A percentile compares a stretch with the other conserved stretches of the same genome.
These are phyloP conservation scores for Fraxinus baroniana DNA, from an alignment of 305 asterid genomes.

Conservation along the genomic window DNA sequence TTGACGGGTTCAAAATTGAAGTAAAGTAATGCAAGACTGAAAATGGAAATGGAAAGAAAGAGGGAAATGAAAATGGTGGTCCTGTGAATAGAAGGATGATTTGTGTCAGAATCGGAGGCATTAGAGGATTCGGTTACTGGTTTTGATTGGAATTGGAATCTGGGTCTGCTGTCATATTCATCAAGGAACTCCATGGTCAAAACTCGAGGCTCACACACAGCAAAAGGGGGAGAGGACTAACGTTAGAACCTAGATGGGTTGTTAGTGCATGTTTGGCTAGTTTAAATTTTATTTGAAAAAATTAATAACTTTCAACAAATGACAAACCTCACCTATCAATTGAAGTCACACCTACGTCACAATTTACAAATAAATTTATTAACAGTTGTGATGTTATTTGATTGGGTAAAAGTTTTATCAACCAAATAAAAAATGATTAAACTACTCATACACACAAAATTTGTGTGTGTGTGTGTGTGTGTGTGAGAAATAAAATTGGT, in stretches of 20 bases:
- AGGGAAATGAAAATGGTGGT: slow-evolving; percentile 57
- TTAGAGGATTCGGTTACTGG: slow-evolving; percentile 31
- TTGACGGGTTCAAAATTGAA: slow-evolving; percentile 57
- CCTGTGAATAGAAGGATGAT: slow-evolving; percentile 29
- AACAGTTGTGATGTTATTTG: no score
- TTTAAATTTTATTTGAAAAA: neutral
- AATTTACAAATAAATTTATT: no score
- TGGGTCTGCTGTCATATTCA: slow-evolving; percentile 69
- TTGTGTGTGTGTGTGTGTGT: no score
- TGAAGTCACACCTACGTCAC: no score
- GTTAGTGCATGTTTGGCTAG: neutral
- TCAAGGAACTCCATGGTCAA: slow-evolving; percentile 71
- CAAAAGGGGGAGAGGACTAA: neutral
- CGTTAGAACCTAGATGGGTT: neutral
- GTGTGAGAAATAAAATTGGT: no score
- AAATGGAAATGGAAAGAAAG: slow-evolving; percentile 37
- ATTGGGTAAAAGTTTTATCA: no score
- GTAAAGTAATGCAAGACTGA: slow-evolving; percentile 46
- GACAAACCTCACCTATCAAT: no score
- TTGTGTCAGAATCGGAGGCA: slow-evolving; percentile 24
- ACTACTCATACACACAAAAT: no score
- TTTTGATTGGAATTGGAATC: slow-evolving; percentile 73
- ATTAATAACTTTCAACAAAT: no score
- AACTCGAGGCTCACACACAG: neutral
- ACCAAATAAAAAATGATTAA: no score